Conservation (phyloP, 495 filamentous ascomycete genomes). For the Podospora pseudocomata region DNA sequence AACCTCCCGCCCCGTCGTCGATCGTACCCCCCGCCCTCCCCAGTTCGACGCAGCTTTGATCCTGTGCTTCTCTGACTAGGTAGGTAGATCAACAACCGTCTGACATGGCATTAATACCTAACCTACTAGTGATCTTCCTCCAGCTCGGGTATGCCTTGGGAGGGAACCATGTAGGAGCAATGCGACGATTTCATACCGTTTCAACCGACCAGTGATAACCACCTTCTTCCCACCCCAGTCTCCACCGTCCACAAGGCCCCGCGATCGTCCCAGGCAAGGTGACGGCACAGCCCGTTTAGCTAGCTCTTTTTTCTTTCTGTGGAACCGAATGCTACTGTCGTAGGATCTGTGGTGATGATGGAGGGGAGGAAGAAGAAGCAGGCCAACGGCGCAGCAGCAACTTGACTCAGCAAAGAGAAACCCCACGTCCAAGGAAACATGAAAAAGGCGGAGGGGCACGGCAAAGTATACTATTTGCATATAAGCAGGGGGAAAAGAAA, state of each 20-base stretch:
- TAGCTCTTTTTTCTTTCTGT: background rate
- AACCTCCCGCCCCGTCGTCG: background rate
- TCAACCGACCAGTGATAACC: background rate
- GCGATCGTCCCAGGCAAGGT: background rate
- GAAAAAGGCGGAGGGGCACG: background rate
- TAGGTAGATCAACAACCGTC: background rate
- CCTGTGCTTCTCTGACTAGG: background rate
- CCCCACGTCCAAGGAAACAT: background rate
- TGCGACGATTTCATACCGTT: too few species aligned
- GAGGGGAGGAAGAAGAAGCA: background rate
- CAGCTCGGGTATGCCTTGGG: background rate
- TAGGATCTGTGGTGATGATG: background rate
- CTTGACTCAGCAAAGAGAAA: background rate
- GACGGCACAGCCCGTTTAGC: background rate
- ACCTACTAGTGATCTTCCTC: too few species aligned
- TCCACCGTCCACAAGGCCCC: background rate
- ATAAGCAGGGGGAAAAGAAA: background rate
- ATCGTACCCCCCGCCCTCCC: too few species aligned
- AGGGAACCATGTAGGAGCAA: background rate
- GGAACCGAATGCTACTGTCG: conserved; percentile 3
- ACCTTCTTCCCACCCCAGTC: background rate
- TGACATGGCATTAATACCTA: background rate
- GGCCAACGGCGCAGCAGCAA: conserved; percentile 2
- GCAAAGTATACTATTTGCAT: background rate
- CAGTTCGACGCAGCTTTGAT: background rate